Conservation (phyloP, 148 eudicot genomes). For the Fagopyrum esculentum region DNA sequence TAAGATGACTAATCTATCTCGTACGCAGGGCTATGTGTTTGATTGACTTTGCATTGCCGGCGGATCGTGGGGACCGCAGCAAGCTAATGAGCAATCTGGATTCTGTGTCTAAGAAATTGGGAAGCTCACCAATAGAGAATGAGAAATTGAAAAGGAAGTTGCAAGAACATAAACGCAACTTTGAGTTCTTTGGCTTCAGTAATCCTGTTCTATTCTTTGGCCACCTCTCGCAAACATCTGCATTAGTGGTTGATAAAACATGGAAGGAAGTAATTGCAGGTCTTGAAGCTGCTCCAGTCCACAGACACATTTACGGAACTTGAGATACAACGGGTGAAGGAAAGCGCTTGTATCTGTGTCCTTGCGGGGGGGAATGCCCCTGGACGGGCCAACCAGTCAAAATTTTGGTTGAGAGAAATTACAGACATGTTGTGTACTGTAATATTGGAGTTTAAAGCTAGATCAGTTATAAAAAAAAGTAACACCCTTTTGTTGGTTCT, state of each 20-base stretch:
- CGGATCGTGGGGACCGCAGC: conserved; percentile 35
- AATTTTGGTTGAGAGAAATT: conserved; percentile 1
- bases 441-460: not conserved
- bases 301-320: conserved; percentile 80
- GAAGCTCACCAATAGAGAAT: conserved; percentile 40
- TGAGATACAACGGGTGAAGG: not conserved
- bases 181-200: conserved; percentile 42
- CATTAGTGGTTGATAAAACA: conserved; percentile 74
- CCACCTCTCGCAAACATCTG: conserved; percentile 65
- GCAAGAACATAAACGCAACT: conserved; percentile 47
- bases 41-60: conserved; percentile 80
- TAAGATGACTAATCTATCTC: not conserved
- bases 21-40: conserved; percentile 78
- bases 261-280: conserved; percentile 73
- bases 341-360: not conserved
- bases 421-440: conserved; percentile 11
- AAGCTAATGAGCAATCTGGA: conserved; percentile 27
- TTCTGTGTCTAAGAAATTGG: conserved; percentile 30
- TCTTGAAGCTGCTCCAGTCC: conserved; percentile 68
- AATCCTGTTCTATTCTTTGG: conserved; percentile 86
- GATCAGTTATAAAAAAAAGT: conserved; percentile 1
- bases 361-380: not conserved
- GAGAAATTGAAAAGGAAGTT: conserved; percentile 48
- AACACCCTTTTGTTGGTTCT: conserved; percentile 10
- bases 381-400: not conserved